Evolutionary conservation across 208 protist species (phyloP).

Genomic region (Trypanosoma lewisi): DNA sequence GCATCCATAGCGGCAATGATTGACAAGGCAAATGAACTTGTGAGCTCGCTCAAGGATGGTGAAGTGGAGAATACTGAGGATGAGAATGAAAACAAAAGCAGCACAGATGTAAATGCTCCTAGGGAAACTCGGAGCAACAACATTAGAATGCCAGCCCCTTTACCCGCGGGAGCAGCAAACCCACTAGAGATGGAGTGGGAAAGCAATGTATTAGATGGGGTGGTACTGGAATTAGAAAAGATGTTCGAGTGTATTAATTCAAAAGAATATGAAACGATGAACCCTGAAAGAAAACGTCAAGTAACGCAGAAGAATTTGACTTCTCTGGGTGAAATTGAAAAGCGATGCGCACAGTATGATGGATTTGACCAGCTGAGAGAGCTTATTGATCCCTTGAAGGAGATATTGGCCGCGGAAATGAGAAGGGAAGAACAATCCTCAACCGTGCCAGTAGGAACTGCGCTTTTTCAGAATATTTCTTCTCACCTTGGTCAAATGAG

Average conservation of each 20-base stretch:
- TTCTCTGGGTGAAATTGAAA: conserved; percentile 31
- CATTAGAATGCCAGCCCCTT: neutral
- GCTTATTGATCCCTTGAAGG: conserved; percentile 50
- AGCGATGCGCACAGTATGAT: conserved; percentile 14
- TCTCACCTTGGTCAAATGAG: conserved; percentile 36
- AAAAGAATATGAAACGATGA: conserved; percentile 35
- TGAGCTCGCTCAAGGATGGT: conserved; percentile 3
- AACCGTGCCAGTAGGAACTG: conserved; percentile 5
- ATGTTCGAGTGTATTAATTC: conserved; percentile 45
- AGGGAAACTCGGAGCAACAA: neutral
- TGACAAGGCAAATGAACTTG: conserved; percentile 11
- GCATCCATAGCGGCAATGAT: conserved; percentile 14
- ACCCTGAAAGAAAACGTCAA: conserved; percentile 24
- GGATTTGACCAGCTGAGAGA: conserved; percentile 28
- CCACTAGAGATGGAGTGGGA: conserved; percentile 1
- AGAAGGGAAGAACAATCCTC: conserved; percentile 4
- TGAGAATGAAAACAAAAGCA: conserved; percentile 3
- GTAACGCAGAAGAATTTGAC: conserved; percentile 28
- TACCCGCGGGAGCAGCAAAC: neutral
- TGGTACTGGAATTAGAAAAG: conserved; percentile 21
- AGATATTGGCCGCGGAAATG: conserved; percentile 30
- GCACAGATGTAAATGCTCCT: too few species aligned
- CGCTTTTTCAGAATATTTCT: conserved; percentile 36
- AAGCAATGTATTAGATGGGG: conserved; percentile 12
- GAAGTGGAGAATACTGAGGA: conserved; percentile 14